Base-by-base conservation (phyloP, 2,329 filamentous ascomycete genomes). In the Pleurostoma richardsiae region DNA sequence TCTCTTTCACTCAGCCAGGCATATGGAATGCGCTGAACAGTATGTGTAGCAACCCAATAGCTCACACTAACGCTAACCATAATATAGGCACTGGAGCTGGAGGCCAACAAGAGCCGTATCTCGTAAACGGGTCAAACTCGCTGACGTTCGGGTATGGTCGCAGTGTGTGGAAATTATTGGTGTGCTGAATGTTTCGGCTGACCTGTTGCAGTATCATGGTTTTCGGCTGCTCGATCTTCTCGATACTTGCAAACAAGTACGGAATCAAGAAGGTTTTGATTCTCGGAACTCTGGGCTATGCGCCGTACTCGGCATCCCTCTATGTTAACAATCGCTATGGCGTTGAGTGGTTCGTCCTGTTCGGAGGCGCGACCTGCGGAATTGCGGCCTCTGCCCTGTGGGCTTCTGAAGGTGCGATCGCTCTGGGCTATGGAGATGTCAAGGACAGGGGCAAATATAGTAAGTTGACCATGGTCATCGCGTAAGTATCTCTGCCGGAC, bases 1-100 rank as follows among this genome's bases (percentile, higher is more conserved):
- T 66, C 26, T 66, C 65, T 4, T 74, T 74, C 54, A 70, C 68
- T 1, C 69, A 72, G 39, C 70, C 70, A 0, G 71, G 70, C 3
- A 71, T 74, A 27, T 74, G 71, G 70, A 73, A 69, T 47, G 71
- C 71, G 4, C 56, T 74, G 11, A 72, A 73, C 51, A 62, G 63
- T 57, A 61, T 56, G 40, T 40, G 8, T 4, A 5, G 19, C 26
- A 11, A 42, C 11, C 26, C 8, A 31, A 42, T 28, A 42, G 10
- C 19, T 31, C 10, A 19, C 41, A 30, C 26, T 8, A 40, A 45
- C n/a, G 30, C 5, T 10, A 40, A 27, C 29, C 36, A 7, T 10
- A 10, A 29, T 4, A 0, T 36, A 59, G 58, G 54, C 43, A 59
- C 58, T 29, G 65, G 65, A 10, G 63, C 65, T 3, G 65, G 65